Evolutionary conservation across 106 monocot genomes (phyloP).

Genomic region (Dendrobium nobile): DNA sequence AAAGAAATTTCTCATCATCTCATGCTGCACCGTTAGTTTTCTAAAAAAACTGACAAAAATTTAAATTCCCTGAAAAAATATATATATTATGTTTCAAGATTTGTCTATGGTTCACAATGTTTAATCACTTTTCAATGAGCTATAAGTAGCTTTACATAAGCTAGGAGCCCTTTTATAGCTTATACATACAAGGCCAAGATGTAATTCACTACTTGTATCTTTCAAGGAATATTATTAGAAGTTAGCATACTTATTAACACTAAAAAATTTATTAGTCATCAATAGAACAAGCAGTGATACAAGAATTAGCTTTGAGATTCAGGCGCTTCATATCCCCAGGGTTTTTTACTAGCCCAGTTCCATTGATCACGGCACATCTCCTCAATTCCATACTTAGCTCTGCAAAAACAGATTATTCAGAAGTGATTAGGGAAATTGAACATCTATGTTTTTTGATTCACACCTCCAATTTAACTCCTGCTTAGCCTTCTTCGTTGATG

Average conservation of each 20-base stretch:
- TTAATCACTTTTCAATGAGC: neutral
- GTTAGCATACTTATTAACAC: neutral
- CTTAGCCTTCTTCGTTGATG: slow-evolving; percentile 68
- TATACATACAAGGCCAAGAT: neutral
- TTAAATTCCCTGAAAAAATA: neutral
- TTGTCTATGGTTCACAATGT: neutral
- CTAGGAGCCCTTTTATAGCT: neutral
- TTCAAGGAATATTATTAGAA: neutral
- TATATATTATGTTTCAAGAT: neutral
- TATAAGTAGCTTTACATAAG: neutral
- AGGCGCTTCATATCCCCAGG: slow-evolving; percentile 60
- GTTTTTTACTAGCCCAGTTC: slow-evolving; percentile 93
- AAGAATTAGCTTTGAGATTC: slow-evolving; percentile 20
- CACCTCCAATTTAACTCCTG: slow-evolving; percentile 81
- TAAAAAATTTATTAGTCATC: slow-evolving; percentile 1
- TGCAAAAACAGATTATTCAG: slow-evolving; percentile 16
- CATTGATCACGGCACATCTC: slow-evolving; percentile 90
- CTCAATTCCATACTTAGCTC: slow-evolving; percentile 77
- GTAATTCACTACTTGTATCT: neutral
- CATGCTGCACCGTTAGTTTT: too few relatives aligned
- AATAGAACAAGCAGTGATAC: neutral
- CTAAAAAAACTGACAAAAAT: neutral
- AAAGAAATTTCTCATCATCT: too few relatives aligned
- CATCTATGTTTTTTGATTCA: slow-evolving; percentile 6
- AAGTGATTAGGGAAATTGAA: neutral